A percentile compares a stretch with the other conserved stretches of the same genome.
phyloP scores from a whole-genome alignment of 306 rosid species.

The Casuarina equisetifolia region DNA sequence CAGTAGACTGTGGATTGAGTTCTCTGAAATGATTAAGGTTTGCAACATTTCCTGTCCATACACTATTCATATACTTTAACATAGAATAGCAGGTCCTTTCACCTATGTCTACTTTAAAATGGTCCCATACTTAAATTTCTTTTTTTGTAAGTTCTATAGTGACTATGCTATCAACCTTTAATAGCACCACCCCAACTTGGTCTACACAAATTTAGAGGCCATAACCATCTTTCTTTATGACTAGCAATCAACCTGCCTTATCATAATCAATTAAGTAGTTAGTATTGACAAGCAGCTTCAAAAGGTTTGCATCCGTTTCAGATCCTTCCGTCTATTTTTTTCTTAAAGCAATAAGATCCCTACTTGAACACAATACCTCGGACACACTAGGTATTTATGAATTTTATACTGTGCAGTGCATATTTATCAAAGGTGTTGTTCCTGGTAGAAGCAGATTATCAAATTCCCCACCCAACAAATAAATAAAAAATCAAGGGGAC shows the following conservation, averaged over 20 bases:
- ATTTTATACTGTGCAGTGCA: too few relatives aligned
- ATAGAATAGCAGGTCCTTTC: background rate
- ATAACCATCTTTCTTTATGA: background rate
- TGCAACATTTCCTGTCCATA: background rate
- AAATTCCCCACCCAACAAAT: background rate
- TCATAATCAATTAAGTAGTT: too few relatives aligned
- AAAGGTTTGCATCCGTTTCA: background rate
- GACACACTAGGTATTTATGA: too few relatives aligned
- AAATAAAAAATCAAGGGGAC: background rate
- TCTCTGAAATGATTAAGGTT: background rate
- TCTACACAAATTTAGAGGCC: background rate
- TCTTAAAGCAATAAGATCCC: too few relatives aligned
- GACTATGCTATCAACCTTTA: background rate
- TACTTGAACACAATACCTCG: too few relatives aligned
- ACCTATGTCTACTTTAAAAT: background rate
- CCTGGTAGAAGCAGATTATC: background rate
- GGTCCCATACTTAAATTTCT: background rate
- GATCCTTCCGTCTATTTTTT: background rate
- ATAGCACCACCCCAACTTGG: background rate
- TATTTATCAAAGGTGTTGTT: background rate
- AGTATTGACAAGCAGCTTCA: too few relatives aligned
- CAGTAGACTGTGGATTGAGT: background rate
- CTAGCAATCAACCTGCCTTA: background rate
- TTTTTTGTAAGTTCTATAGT: background rate
- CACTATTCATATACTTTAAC: constrained; percentile 1